These are phyloP conservation scores for Solanum hybrid DNA, from an alignment of 305 asterid species.

Conservation along the genomic window DNA sequence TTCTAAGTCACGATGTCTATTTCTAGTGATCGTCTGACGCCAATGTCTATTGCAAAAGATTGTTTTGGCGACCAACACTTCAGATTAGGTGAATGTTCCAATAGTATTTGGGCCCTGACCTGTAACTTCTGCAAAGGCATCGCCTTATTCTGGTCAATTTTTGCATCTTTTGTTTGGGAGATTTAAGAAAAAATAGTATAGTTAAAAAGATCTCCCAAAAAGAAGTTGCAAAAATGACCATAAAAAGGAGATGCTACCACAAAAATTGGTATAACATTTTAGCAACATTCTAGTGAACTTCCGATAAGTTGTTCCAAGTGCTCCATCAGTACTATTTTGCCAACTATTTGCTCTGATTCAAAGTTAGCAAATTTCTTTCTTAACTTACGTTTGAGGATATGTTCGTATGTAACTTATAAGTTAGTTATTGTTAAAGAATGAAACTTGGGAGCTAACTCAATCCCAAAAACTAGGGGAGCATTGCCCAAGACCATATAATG, in stretches of 20 bases:
- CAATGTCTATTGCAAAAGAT: neutral
- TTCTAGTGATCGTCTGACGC: neutral
- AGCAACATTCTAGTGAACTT: neutral
- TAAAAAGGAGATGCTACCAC: neutral
- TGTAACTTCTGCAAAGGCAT: neutral
- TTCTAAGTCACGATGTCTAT: neutral
- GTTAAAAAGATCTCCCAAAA: neutral
- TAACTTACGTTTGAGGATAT: neutral
- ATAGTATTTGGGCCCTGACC: neutral
- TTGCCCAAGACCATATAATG: neutral
- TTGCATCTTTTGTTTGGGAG: neutral
- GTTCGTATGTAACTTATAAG: neutral
- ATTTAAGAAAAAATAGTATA: neutral
- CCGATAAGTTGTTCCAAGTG: neutral
- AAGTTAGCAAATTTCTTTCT: neutral
- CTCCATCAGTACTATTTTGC: neutral
- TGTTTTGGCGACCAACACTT: neutral
- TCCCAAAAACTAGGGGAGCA: neutral
- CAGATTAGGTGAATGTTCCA: neutral
- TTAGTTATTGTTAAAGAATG: neutral
- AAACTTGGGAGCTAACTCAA: neutral
- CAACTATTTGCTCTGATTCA: slow-evolving; percentile 1
- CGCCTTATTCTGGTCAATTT: neutral
- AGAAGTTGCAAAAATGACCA: neutral
- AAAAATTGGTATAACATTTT: neutral